phyloP scores from a whole-genome alignment of 495 filamentous ascomycete species.

The Hypoxylon fuscum region DNA sequence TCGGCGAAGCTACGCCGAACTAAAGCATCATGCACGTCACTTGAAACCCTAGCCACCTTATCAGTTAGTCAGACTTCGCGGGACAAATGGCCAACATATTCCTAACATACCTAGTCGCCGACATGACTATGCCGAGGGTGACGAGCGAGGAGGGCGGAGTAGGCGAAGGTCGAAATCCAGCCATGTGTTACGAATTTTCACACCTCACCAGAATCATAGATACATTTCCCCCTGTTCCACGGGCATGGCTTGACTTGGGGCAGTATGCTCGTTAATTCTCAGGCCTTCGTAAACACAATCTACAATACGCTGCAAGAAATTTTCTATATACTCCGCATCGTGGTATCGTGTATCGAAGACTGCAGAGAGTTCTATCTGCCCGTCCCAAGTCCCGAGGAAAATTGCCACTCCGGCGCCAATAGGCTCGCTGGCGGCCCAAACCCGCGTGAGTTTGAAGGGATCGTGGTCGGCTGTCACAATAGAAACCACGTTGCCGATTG shows the following conservation, averaged over 20 bases:
- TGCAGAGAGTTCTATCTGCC: conserved; percentile 20
- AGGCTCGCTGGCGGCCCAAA: conserved; percentile 29
- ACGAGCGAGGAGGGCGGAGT: too few species aligned
- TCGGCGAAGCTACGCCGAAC: background rate
- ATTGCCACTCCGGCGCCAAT: conserved; percentile 27
- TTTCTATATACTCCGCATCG: conserved; percentile 6
- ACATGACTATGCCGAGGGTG: too few species aligned
- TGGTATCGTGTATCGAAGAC: conserved; percentile 34
- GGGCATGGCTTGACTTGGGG: background rate
- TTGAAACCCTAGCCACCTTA: background rate
- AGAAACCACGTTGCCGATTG: conserved; percentile 24
- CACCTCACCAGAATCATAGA: too few species aligned
- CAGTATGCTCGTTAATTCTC: background rate
- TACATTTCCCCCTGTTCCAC: too few species aligned
- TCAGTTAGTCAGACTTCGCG: background rate
- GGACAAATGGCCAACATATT: too few species aligned
- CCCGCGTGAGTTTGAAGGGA: conserved; percentile 8
- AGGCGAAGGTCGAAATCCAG: too few species aligned
- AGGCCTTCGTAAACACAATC: conserved; percentile 14
- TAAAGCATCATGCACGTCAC: background rate
- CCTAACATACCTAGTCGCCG: too few species aligned
- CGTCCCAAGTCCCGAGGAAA: conserved; percentile 31
- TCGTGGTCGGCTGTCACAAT: conserved; percentile 12
- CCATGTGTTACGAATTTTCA: too few species aligned
- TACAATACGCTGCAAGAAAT: conserved; percentile 17